phyloP scores from a whole-genome alignment of 2,329 filamentous ascomycete genomes.

The Alternaria sp. region DNA sequence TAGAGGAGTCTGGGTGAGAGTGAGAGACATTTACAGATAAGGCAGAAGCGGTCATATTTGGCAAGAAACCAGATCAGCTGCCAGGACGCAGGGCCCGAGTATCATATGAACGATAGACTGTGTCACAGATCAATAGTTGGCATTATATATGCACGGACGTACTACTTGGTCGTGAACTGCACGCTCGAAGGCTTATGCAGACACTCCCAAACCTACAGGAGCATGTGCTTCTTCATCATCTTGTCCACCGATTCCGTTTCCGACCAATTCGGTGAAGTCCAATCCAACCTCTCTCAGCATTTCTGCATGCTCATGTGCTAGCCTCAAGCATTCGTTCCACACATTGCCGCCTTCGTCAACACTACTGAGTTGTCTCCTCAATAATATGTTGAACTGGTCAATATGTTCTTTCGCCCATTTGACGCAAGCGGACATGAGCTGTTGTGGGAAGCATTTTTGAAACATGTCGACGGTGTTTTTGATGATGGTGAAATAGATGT shows the following conservation, averaged over 20 bases:
- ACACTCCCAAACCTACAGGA: conserved; percentile 43
- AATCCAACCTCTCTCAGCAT: conserved; percentile 86
- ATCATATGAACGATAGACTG: background rate
- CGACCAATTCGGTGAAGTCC: conserved; percentile 86
- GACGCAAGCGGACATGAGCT: conserved; percentile 92
- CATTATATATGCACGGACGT: background rate
- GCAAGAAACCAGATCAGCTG: background rate
- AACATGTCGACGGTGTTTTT: conserved; percentile 92
- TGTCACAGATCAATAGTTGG: background rate
- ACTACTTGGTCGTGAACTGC: background rate
- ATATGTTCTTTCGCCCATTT: conserved; percentile 98
- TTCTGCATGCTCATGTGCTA: conserved; percentile 80
- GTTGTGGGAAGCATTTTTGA: conserved; percentile 78
- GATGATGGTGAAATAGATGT: conserved; percentile 94
- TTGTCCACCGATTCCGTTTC: conserved; percentile 46
- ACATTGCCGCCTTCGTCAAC: conserved; percentile 78
- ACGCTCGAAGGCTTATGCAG: background rate
- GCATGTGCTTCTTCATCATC: conserved; percentile 3
- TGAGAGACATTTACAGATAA: background rate
- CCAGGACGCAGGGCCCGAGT: background rate
- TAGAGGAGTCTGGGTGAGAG: conserved; percentile 21
- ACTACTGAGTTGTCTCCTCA: conserved; percentile 86
- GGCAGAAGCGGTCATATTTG: background rate
- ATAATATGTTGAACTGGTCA: conserved; percentile 85
- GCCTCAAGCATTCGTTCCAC: conserved; percentile 84